Evolutionary conservation across 495 filamentous ascomycete species (phyloP), one percentile per base, ranked within the genome.

Genomic region (Lepidopterella palustris): DNA sequence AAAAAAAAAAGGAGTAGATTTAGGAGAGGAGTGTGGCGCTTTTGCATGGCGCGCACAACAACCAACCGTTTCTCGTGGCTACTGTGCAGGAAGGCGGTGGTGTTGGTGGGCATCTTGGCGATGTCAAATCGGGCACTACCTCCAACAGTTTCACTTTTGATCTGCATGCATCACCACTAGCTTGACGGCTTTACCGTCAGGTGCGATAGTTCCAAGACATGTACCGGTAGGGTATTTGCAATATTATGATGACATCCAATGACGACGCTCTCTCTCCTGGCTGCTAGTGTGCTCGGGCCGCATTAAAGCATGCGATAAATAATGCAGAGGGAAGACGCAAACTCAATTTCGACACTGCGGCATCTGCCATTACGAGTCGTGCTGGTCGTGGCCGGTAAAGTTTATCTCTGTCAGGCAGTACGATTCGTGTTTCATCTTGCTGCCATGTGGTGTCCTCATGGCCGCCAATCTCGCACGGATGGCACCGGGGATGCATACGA

Each of bases 1-100:
- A n/a, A n/a, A n/a, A n/a, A n/a, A 75, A 77, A 72, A 78, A 80
- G 71, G 68, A 73, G 53, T 76, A 62, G 0, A 23, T 20, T 13
- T 1, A 51, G 47, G 9, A 23, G 50, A 50, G 31, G 52, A 32
- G 20, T 29, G 31, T 55, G 29, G 55, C 49, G 35, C 18, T 45
- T 21, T 23, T 13, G 20, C 10, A 28, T 1, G 47, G 47, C 25
- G n/a, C 11, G 11, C 15, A 28, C 26, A 23, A 13, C 35, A 11
- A 10, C 18, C 35, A 18, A 42, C 35, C 35, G 35, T 42, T 42
- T 42, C 35, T 42, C 13, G 13, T 42, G 18, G 35, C 10, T 42
- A 42, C n/a, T n/a, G 35, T 21, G 28, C 28, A 25, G 47, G 26
- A 3, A 28, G 5, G 45, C 6, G 45, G 9, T 10, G 45, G 21